These are phyloP conservation scores for Endotrypanum monterogeii DNA, from an alignment of 208 protist species.

Conservation along the genomic window DNA sequence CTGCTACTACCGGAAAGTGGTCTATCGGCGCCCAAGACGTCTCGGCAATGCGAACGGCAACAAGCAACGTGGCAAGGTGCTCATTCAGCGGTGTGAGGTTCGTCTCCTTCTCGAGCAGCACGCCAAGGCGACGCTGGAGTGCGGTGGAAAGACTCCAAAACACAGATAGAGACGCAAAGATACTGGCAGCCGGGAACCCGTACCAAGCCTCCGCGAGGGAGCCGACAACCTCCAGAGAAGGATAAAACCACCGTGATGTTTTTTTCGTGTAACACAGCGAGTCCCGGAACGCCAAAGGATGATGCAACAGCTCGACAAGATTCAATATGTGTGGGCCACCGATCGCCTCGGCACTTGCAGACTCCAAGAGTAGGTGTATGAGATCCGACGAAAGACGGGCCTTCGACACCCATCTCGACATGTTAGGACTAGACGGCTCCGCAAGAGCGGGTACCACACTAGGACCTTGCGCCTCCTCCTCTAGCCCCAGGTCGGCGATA, in stretches of 20 bases:
- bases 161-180: slow-evolving; percentile 51
- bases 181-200: slow-evolving; percentile 36
- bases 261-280: slow-evolving; percentile 44
- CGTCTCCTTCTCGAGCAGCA: slow-evolving; percentile 17
- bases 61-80: slow-evolving; percentile 73
- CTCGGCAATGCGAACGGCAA: slow-evolving; percentile 48
- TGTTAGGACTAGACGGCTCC: neutral
- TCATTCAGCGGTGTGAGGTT: slow-evolving; percentile 51
- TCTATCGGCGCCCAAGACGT: slow-evolving; percentile 47
- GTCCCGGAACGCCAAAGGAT: slow-evolving; percentile 45
- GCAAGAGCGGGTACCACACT: neutral
- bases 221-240: slow-evolving; percentile 49
- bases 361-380: slow-evolving; percentile 31
- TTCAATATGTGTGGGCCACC: slow-evolving; percentile 15
- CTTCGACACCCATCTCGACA: slow-evolving; percentile 12
- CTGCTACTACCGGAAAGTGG: slow-evolving; percentile 55
- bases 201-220: slow-evolving; percentile 51
- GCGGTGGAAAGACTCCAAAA: slow-evolving; percentile 77
- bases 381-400: slow-evolving; percentile 23
- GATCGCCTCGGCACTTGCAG: neutral
- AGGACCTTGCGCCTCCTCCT: neutral
- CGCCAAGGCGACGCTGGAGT: slow-evolving; percentile 55
- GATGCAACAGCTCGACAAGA: slow-evolving; percentile 50
- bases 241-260: slow-evolving; percentile 74
- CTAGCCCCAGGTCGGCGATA: neutral